Evolutionary conservation across 2,329 filamentous ascomycete species (phyloP), one percentile per base, ranked within the genome.

Genomic region (Alternaria consortialis): DNA sequence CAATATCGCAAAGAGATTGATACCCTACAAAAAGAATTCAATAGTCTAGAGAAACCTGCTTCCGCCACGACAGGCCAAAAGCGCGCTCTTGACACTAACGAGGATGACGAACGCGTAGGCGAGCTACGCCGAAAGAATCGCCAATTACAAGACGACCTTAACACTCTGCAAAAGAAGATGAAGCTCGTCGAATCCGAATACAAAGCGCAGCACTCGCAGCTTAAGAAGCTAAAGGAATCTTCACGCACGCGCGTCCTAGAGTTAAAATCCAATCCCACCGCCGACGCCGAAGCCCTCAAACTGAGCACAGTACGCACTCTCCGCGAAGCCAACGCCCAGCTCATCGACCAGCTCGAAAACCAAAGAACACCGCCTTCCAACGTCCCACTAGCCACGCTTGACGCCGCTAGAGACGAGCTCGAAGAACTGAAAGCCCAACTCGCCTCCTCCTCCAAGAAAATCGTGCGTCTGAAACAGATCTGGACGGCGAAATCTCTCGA

Each of bases 401-500:
- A 90, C 39, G 89, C 91, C 17, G 86, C 91, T 42, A 89, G 91
- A 62, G 86, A 92, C 54, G 90, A 95, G 68, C 86, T 97, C 40
- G 84, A 87, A 32, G 91, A 91, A 53, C 66, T 80, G 1, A 68
- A 78, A 34, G 58, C 69, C n/a, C 73, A 78, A 17, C 72, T 84
- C 11, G 88, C 89, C 23, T 88, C 88, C 23, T 85, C 85, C 39
- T 91, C 95, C 67, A 99, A 97, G 80, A 90, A 91, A 47, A 91
- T 91, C 65, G 85, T 88, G 23, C 91, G 95, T 2, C 88, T 98
- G 12, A 97, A 96, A 71, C 91, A 97, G 74, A 95, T 98, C 58
- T 99, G 93, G 91, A 88, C 88, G 0, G 87, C 91, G 68, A 99
- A 98, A 78, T 93, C 91, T 1, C 88, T 91, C 71, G 95, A 99